Evolutionary conservation across 805 yeast genomes (phyloP).

Genomic region (Candida ovalis): DNA sequence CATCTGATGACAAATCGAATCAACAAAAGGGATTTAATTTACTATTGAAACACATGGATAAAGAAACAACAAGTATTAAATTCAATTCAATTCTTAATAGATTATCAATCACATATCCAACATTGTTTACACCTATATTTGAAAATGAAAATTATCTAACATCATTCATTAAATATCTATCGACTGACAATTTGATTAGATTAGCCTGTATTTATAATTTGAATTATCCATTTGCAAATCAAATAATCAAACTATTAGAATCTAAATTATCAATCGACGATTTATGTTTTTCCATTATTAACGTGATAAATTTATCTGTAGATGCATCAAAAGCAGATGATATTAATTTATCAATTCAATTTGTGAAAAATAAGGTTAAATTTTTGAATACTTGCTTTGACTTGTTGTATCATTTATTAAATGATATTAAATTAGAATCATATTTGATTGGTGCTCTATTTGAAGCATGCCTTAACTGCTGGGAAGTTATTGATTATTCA

Average conservation of each 20-base stretch:
- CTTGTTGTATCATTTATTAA: background rate
- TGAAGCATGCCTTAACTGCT: conserved; percentile 23
- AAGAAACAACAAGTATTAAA: conserved; percentile 14
- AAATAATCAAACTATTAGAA: background rate
- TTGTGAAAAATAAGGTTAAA: conserved; percentile 22
- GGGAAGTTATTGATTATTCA: conserved; percentile 16
- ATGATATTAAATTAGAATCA: conserved; percentile 6
- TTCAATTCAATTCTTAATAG: conserved; percentile 22
- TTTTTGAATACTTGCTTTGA: conserved; percentile 21
- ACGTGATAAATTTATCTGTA: conserved; percentile 17
- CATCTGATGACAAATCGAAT: conserved; percentile 18
- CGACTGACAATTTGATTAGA: conserved; percentile 28
- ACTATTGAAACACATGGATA: conserved; percentile 5
- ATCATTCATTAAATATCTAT: conserved; percentile 15
- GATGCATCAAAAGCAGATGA: conserved; percentile 28
- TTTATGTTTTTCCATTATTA: conserved; percentile 21
- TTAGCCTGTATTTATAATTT: conserved; percentile 19
- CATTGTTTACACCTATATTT: conserved; percentile 21
- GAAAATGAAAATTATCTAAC: conserved; percentile 9
- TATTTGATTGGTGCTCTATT: conserved; percentile 19
- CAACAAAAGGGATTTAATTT: conserved; percentile 21
- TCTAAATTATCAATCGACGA: conserved; percentile 18
- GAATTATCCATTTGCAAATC: conserved; percentile 1
- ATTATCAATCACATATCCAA: conserved; percentile 22
- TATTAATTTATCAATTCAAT: conserved; percentile 28